Base-by-base conservation (phyloP, 306 rosid species). In the Trifolium repens region DNA sequence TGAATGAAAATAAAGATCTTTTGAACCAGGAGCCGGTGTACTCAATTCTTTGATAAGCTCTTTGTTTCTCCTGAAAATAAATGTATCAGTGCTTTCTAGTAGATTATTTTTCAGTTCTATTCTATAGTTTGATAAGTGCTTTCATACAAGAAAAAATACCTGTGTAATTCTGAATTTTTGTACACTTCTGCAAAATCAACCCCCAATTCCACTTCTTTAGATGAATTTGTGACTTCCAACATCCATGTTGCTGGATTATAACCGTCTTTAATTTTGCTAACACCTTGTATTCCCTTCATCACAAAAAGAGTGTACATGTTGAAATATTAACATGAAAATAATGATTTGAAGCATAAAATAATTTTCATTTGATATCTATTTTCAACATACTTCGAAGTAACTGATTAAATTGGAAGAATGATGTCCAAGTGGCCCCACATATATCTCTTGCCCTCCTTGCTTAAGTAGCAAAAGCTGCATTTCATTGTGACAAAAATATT, bases 181-280 rank as follows among this genome's bases (percentile, higher is more conserved):
- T 82, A 82, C 66, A 76, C 60, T 9, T 72, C 80, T 16, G 83
- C 75, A 79, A 79, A 85, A 76, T 85, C 84, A 40, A 85, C 52
- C 58, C 54, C 84, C 61, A 79, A 63, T 79, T 85, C 89, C 12
- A 4, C 52, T 63, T 85, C 84, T 85, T 76, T 85, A 19, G 83
- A 86, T n/a, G 73, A 55, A 50, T 64, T 54, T 0, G 86, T 76
- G 44, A 82, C 78, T 72, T 85, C 89, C 60, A 85, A 46, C 89
- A 82, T 85, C 89, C 89, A 85, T 73, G 89, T 82, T 63, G 89
- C 86, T 5, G 89, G 83, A 58, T 85, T 85, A 57, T 85, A 82
- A 44, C 89, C 86, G 43, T 85, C 84, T 73, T 69, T 79, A 57
- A 85, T 85, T 70, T 68, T 82, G 66, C 19, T 79, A 22, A 85